Evolutionary conservation across 2,329 filamentous ascomycete genomes (phyloP), one percentile per base, ranked within the genome.

Genomic region (Arthrobotrys musiformis): DNA sequence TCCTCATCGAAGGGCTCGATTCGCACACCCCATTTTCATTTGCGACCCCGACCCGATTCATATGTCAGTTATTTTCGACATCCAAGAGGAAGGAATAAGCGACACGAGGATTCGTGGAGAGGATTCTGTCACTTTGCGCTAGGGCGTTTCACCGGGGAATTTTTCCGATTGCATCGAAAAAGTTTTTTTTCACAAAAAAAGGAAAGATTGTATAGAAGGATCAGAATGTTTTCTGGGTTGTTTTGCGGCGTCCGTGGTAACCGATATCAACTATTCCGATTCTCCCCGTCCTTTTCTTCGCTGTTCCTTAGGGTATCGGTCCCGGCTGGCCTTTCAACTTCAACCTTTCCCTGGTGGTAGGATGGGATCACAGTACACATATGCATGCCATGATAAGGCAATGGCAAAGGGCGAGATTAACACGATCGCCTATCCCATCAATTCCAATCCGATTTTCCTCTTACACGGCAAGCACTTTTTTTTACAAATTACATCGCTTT

Each of bases 11-110:
- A 30, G 48, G 56, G 54, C 63, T 66, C 40, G 19, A 48, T 48
- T 68, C 61, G 62, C 54, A 46, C n/a, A 56, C 64, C 37, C 50
- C 48, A 33, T 42, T 64, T 67, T 37, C n/a, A n/a, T 63, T 33
- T 66, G 72, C 72, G 60, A 69, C 48, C 58, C 40, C 9, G 40
- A 37, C 64, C 63, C 33, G 67, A 40, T 62, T 63, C 46, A 56
- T 48, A 75, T 75, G 70, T 75, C 70, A 69, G 35, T 75, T 75
- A 69, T 75, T 75, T 68, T 75, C 63, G 70, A 75, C 70, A 75
- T 69, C 52, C 54, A 17, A 67, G 70, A 54, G 64, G 48, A 30
- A 68, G 13, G 17, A 54, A 46, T 42, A 54, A 60, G 70, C 56
- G 46, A 69, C 13, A 63, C 13, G 46, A 63, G 46, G 60, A 42